Evolutionary conservation across 2,329 filamentous ascomycete species (phyloP), one percentile per base, ranked within the genome.

Genomic region (Cladosporium sp.): DNA sequence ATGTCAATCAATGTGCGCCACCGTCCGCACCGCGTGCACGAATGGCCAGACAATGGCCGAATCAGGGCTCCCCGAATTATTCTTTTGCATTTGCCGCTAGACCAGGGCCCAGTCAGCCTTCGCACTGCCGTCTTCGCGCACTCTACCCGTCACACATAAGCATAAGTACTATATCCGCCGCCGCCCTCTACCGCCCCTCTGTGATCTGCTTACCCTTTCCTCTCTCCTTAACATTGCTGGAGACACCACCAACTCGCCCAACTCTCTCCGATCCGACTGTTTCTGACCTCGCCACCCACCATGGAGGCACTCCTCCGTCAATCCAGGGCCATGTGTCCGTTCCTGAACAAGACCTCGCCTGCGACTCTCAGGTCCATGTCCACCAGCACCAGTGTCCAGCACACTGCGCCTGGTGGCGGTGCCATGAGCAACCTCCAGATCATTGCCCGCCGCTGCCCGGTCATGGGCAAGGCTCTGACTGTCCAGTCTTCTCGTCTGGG

Each of bases 381-480:
- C 59, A 92, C 90, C 67, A 86, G 91, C 64, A 88, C 82, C 80
- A 88, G 81, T 77, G 87, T 81, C 58, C 86, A 83, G 72, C 86
- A 88, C 78, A 85, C 86, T 69, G 91, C 90, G 64, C 90, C 89
- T 66, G 91, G 93, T 75, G 94, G 93, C 72, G 92, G 93, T 75
- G 92, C 92, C 80, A 97, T 98, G 88, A 97, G 93, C 76, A 98
- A 97, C 82, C 86, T 99, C 75, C 95, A 98, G 84, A 88, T 95
- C 72, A 88, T 96, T 76, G 95, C 92, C 75, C 90, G 93, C 77
- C 92, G 94, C 79, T 99, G 95, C 86, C 95, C 95, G 67, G 90
- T 99, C 80, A 99, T 99, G 95, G 94, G 93, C 80, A 96, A 97
- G 86, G 95, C 95, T 51, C 87, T 99, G 78, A 91, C 92, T 68